phyloP scores from a whole-genome alignment of 2,329 filamentous ascomycete species.

The Fusarium burgessii region DNA sequence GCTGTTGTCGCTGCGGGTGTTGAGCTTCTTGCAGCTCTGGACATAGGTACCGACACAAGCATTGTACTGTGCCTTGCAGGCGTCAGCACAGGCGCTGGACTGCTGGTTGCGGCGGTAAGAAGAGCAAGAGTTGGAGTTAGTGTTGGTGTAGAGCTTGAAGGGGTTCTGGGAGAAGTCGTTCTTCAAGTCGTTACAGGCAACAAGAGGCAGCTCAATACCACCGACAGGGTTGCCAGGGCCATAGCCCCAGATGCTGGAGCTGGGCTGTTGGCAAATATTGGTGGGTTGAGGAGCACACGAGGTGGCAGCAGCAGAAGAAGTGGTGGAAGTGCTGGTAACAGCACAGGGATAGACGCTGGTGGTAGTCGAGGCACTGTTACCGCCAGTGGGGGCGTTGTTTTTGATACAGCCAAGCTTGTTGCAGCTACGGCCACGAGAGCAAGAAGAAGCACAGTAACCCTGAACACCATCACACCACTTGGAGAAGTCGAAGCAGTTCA shows the following conservation, averaged over 20 bases:
- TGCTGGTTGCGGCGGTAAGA: slow-evolving; percentile 56
- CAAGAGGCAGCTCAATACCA: slow-evolving; percentile 63
- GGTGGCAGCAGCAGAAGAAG: slow-evolving; percentile 49
- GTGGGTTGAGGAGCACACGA: slow-evolving; percentile 60
- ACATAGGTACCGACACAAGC: slow-evolving; percentile 63
- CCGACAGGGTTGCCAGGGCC: slow-evolving; percentile 71
- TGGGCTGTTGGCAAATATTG: slow-evolving; percentile 66
- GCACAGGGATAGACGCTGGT: slow-evolving; percentile 52
- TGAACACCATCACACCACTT: slow-evolving; percentile 62
- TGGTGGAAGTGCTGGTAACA: slow-evolving; percentile 47
- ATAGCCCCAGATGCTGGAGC: slow-evolving; percentile 72
- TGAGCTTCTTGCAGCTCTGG: slow-evolving; percentile 58
- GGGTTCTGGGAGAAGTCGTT: slow-evolving; percentile 56
- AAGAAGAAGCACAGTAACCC: slow-evolving; percentile 59
- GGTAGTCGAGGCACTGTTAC: slow-evolving; percentile 51
- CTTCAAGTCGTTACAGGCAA: slow-evolving; percentile 66
- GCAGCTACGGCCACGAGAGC: slow-evolving; percentile 48
- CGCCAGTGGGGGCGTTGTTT: slow-evolving; percentile 55
- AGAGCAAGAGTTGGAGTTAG: slow-evolving; percentile 57
- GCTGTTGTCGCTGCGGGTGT: slow-evolving; percentile 39
- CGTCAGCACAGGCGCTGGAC: slow-evolving; percentile 61
- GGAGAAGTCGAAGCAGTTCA: slow-evolving; percentile 64
- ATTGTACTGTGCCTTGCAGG: slow-evolving; percentile 65
- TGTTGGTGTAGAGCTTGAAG: slow-evolving; percentile 65
- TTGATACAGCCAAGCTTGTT: slow-evolving; percentile 59